Base-by-base conservation (phyloP, 164 flowering plant genomes). In the Vitis amurensis region DNA sequence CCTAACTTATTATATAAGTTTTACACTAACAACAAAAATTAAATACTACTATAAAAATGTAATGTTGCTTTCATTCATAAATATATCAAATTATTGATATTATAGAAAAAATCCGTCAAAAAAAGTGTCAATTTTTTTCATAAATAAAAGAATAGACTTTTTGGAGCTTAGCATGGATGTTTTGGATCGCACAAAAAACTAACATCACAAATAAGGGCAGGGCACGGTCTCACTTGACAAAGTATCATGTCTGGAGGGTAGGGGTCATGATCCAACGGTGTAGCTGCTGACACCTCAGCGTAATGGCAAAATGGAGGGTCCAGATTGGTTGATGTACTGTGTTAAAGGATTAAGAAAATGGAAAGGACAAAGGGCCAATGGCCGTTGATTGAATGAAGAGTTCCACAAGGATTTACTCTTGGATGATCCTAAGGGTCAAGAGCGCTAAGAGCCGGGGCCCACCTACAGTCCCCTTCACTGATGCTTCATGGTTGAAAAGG, bases 311-410 rank as follows among this genome's bases (percentile, higher is more conserved):
- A 29, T 29, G 31, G 23, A 64, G 9, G 57, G 68, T 10, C 68
- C 17, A 51, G 57, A 64, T 64, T 37, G 9, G 4, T 11, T 44
- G 2, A 62, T 23, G 27, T 0, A 23, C 27, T 23, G 27, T 23
- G 27, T 23, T 23, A 13, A 6, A 0, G 44, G 7, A 37, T 37
- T 3, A 37, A 37, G 44, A 53, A 23, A 59, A 37, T 10, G 49
- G 50, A 62, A 37, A 27, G 15, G 16, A 9, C 16, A 66, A 29
- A 30, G n/a, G n/a, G 69, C 17, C 29, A 29, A 65, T 75, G 75
- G 75, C 79, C 67, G 71, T 76, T 79, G 77, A 59, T 64, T 16
- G 12, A 77, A 57, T 64, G 79, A 73, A 75, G 73, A 73, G 79
- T 15, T 61, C 53, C 11, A n/a, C 6, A 0, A 0, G 9, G 44